Conservation (phyloP, 2,329 filamentous ascomycete genomes). For the Ceratocystiopsis sp. region DNA sequence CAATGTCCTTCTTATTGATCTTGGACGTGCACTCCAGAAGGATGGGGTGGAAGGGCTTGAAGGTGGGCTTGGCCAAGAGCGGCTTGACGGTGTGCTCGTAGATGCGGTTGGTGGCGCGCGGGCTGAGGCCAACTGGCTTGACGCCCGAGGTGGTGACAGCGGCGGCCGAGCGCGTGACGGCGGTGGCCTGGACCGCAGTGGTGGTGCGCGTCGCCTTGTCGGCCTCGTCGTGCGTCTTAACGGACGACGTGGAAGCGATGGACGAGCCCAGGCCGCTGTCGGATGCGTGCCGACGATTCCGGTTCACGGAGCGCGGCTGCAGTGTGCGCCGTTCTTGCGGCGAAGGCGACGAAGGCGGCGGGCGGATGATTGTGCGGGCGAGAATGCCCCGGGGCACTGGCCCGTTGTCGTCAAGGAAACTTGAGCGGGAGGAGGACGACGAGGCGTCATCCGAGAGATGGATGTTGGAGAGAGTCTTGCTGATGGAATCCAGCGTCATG, state of each 20-base stretch:
- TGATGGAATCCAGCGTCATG: slow-evolving; percentile 46
- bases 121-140: slow-evolving; percentile 44
- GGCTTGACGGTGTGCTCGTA: slow-evolving; percentile 64
- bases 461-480: slow-evolving; percentile 28
- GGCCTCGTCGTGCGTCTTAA: slow-evolving; percentile 24
- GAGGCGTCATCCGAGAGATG: slow-evolving; percentile 6
- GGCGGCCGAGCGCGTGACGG: slow-evolving; percentile 44
- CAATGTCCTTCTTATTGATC: slow-evolving; percentile 71
- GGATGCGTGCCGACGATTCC: slow-evolving; percentile 47
- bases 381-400: slow-evolving; percentile 45
- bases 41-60: slow-evolving; percentile 69
- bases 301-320: slow-evolving; percentile 27
- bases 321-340: slow-evolving; percentile 26
- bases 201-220: slow-evolving; percentile 14
- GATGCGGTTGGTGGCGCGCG: slow-evolving; percentile 59
- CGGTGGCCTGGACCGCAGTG: slow-evolving; percentile 24
- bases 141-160: slow-evolving; percentile 26
- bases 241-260: slow-evolving; percentile 42
- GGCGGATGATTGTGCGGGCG: slow-evolving; percentile 33
- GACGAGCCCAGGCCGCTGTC: slow-evolving; percentile 85
- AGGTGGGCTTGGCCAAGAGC: slow-evolving; percentile 51
- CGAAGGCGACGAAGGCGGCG: slow-evolving; percentile 14
- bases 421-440: slow-evolving; percentile 16
- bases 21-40: slow-evolving; percentile 62
- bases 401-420: slow-evolving; percentile 32